phyloP scores from a whole-genome alignment of 208 protist genomes.

The Hexamita inflata region DNA sequence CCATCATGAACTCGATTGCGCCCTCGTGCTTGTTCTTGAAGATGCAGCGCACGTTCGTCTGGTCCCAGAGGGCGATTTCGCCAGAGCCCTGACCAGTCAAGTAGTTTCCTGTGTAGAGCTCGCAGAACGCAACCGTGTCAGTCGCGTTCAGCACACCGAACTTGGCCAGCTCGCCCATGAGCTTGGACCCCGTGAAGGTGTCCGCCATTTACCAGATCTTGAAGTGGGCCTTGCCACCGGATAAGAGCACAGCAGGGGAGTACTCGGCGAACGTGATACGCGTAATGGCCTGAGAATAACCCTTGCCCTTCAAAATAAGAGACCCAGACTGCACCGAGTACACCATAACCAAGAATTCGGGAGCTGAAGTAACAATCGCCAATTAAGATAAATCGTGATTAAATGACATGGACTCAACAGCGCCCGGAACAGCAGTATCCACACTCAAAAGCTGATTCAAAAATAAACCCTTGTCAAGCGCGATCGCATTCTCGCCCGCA shows the following conservation, averaged over 20 bases:
- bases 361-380: not conserved
- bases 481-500: not conserved
- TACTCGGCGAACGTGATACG: not conserved
- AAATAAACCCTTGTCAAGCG: not conserved
- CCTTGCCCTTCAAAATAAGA: not conserved
- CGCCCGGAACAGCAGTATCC: not conserved
- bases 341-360: not conserved
- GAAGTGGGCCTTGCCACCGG: slow-evolving; percentile 2
- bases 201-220: slow-evolving; percentile 21
- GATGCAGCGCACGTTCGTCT: not conserved
- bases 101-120: slow-evolving; percentile 3
- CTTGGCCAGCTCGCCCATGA: slow-evolving; percentile 19
- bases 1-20: not conserved
- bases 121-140: not conserved
- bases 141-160: slow-evolving; percentile 19
- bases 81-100: slow-evolving; percentile 3
- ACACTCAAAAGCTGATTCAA: not conserved
- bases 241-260: not conserved
- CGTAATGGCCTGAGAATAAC: not conserved
- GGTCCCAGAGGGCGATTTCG: slow-evolving; percentile 17
- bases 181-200: slow-evolving; percentile 16
- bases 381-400: not conserved
- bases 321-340: not conserved
- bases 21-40: slow-evolving; percentile 1
- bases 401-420: slow-evolving; percentile 2